These are phyloP conservation scores for Chlamydomonas sp. DNA, from an alignment of 139 green algal genomes.

Conservation along the genomic window DNA sequence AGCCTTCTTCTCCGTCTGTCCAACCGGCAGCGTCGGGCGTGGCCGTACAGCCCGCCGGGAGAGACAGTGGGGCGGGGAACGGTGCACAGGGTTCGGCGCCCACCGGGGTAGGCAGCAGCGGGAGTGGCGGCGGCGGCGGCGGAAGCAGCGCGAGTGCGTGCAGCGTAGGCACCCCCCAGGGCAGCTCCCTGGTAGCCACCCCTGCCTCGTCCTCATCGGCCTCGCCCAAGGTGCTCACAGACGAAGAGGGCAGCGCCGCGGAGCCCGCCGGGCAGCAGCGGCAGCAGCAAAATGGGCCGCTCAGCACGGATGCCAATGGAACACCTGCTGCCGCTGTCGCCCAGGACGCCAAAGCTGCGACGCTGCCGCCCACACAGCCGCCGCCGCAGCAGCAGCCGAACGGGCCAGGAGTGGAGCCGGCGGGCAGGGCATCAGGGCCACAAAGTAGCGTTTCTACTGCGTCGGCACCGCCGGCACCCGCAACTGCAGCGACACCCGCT, in stretches of 20 bases:
- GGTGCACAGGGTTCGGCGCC: too few relatives aligned
- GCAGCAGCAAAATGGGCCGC: neutral
- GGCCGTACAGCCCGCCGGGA: too few relatives aligned
- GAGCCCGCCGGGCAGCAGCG: neutral
- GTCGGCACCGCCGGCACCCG: neutral
- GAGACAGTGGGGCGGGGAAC: neutral
- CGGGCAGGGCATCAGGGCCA: too few relatives aligned
- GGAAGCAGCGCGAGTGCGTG: neutral
- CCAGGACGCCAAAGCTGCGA: too few relatives aligned
- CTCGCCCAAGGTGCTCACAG: conserved; percentile 8
- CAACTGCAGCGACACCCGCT: neutral
- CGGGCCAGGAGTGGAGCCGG: too few relatives aligned
- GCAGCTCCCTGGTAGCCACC: neutral
- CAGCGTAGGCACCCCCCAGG: neutral
- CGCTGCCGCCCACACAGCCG: too few relatives aligned
- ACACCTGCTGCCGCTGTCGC: too few relatives aligned
- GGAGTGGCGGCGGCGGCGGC: conserved; percentile 14
- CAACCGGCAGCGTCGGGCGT: neutral
- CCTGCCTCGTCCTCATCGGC: neutral
- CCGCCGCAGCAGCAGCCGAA: too few relatives aligned
- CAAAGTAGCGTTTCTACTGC: too few relatives aligned
- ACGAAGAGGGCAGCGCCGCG: neutral
- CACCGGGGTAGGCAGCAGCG: neutral
- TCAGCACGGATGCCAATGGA: neutral
- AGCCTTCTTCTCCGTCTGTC: too few relatives aligned